Percentiles rank a stretch among this genome's conserved stretches.
These are phyloP conservation scores for Blastocystis sp. DNA, from an alignment of 352 stramenopile species.

Conservation along the genomic window DNA sequence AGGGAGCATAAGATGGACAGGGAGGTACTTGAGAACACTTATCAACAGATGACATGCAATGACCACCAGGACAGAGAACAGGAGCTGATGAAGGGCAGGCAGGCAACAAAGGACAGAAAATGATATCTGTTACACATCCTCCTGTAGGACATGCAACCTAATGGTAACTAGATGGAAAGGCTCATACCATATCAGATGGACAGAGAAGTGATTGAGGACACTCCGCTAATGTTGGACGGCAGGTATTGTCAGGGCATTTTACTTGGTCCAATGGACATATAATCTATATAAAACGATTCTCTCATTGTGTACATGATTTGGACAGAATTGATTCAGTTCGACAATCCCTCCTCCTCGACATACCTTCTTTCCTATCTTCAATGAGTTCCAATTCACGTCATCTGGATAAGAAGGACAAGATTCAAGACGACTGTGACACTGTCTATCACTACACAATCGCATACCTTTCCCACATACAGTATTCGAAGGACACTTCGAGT, in stretches of 20 bases:
- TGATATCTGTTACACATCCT: slow-evolving; percentile 24
- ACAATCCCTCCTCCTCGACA: slow-evolving; percentile 38
- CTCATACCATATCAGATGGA: not conserved
- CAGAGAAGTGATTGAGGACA: not conserved
- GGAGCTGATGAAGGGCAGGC: slow-evolving; percentile 13
- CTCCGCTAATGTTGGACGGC: not conserved
- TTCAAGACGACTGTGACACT: not conserved
- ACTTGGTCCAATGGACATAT: not conserved
- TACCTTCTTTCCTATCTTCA: not conserved
- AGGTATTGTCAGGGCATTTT: slow-evolving; percentile 48
- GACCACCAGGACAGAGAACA: slow-evolving; percentile 34
- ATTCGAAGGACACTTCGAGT: slow-evolving; percentile 27
- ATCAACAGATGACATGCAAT: not conserved
- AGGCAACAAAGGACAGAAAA: slow-evolving; percentile 14
- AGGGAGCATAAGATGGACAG: slow-evolving; percentile 27
- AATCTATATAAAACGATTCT: not conserved
- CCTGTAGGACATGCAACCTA: slow-evolving; percentile 49
- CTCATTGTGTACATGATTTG: not conserved
- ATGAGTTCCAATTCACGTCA: not conserved
- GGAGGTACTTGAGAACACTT: not conserved
- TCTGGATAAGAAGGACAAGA: slow-evolving; percentile 6
- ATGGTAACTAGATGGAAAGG: not conserved
- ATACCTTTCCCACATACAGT: slow-evolving; percentile 19
- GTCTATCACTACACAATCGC: not conserved
- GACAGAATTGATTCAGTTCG: not conserved